These are phyloP conservation scores for Musa schizocarpa DNA, from an alignment of 176 grass and related monocot genomes.

Conservation along the genomic window DNA sequence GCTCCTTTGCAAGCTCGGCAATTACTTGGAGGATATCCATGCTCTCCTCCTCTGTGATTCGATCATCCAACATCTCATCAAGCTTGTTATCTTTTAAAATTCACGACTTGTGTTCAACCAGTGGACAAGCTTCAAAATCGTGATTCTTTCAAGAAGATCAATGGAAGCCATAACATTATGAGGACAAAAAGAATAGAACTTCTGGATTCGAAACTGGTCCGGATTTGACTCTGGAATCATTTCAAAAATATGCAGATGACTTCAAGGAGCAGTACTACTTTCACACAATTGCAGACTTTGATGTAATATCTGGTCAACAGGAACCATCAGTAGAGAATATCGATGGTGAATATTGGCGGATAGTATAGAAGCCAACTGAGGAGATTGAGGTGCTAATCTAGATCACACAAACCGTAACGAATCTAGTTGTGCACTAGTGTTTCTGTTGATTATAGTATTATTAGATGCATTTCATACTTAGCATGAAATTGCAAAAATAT, in stretches of 20 bases:
- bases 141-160: slow-evolving; percentile 6
- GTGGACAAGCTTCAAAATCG: slow-evolving; percentile 21
- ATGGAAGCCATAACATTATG: not conserved
- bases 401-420: no score
- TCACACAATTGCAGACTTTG: not conserved
- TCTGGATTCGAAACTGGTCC: slow-evolving; percentile 21
- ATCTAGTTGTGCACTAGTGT: no score
- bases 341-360: slow-evolving; percentile 32
- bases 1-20: slow-evolving; percentile 32
- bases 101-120: slow-evolving; percentile 10
- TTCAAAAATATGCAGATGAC: slow-evolving; percentile 23
- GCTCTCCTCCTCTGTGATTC: slow-evolving; percentile 27
- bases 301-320: not conserved
- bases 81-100: slow-evolving; percentile 14
- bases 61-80: slow-evolving; percentile 37
- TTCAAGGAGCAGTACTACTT: slow-evolving; percentile 22
- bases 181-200: not conserved
- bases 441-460: no score
- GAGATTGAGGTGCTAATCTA: no score
- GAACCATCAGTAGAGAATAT: slow-evolving; percentile 18
- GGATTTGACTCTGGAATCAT: slow-evolving; percentile 19
- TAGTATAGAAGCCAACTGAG: slow-evolving; percentile 21
- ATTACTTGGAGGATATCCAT: slow-evolving; percentile 31
- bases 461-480: not conserved
- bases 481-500: not conserved